phyloP scores from a whole-genome alignment of 495 filamentous ascomycete species.

The Annulohypoxylon stygium region DNA sequence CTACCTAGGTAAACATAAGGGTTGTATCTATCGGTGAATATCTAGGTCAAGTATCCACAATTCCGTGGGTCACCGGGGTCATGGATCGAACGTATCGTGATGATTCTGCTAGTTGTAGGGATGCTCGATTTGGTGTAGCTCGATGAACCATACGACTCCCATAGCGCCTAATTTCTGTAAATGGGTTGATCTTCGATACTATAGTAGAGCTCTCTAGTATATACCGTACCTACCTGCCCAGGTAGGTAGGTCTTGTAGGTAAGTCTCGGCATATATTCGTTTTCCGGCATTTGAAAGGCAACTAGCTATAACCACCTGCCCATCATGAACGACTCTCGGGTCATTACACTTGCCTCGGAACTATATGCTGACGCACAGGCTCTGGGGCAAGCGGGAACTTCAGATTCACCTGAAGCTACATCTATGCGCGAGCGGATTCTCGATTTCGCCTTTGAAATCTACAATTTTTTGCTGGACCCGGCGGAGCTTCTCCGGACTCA shows the following conservation, averaged over 20 bases:
- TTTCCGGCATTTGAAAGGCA: background rate
- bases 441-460: constrained; percentile 11
- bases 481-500: constrained; percentile 9
- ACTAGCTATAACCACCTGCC: background rate
- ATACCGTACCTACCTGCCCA: background rate
- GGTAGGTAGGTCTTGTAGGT: background rate
- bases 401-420: background rate
- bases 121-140: background rate
- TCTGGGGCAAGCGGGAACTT: background rate
- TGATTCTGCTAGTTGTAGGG: background rate
- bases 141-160: background rate
- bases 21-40: background rate
- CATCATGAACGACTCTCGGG: constrained; percentile 8
- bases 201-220: background rate
- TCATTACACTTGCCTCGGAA: background rate
- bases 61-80: background rate
- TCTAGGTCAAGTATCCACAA: background rate
- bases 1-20: background rate
- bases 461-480: constrained; percentile 10
- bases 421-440: constrained; percentile 9
- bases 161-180: background rate
- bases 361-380: constrained; percentile 3
- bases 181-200: background rate
- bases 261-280: background rate
- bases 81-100: background rate